These are phyloP conservation scores for Dipsacomyces acuminosporus DNA, from an alignment of 371 early-diverging fungal species.

Conservation along the genomic window DNA sequence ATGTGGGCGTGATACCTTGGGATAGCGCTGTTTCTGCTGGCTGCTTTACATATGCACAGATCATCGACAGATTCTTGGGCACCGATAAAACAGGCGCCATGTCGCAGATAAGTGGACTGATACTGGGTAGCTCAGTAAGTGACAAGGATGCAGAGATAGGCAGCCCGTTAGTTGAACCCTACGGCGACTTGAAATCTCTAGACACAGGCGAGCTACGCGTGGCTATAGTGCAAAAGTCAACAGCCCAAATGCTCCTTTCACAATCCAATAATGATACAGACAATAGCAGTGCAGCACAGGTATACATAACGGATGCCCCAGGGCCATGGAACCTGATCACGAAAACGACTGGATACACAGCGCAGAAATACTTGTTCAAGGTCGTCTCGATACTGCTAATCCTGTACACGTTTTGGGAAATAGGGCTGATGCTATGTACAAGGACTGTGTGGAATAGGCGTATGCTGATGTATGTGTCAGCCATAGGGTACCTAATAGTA, in stretches of 20 bases:
- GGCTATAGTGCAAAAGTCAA: too few relatives aligned
- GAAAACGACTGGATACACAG: slow-evolving; percentile 5
- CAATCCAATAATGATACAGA: neutral
- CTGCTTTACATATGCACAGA: slow-evolving; percentile 26
- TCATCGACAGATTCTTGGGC: neutral
- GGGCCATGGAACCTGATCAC: slow-evolving; percentile 22
- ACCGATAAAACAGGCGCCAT: neutral
- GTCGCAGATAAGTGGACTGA: slow-evolving; percentile 3
- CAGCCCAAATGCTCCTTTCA: too few relatives aligned
- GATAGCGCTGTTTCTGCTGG: slow-evolving; percentile 19
- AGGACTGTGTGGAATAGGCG: slow-evolving; percentile 28
- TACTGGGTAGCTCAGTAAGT: slow-evolving; percentile 19
- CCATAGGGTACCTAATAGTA: slow-evolving; percentile 20
- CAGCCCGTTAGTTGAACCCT: slow-evolving; percentile 33
- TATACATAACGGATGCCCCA: slow-evolving; percentile 3
- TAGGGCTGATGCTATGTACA: slow-evolving; percentile 27
- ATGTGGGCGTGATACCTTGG: too few relatives aligned
- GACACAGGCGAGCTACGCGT: neutral
- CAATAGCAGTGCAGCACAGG: too few relatives aligned
- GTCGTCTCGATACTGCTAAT: slow-evolving; percentile 8
- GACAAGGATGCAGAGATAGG: slow-evolving; percentile 5
- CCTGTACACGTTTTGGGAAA: slow-evolving; percentile 28
- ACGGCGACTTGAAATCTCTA: slow-evolving; percentile 4
- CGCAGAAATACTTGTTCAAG: slow-evolving; percentile 21
- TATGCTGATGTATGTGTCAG: slow-evolving; percentile 32